Percentiles rank a stretch among this genome's conserved stretches.
phyloP scores from a whole-genome alignment of 257 asterid genomes.

The Linaria vulgaris region DNA sequence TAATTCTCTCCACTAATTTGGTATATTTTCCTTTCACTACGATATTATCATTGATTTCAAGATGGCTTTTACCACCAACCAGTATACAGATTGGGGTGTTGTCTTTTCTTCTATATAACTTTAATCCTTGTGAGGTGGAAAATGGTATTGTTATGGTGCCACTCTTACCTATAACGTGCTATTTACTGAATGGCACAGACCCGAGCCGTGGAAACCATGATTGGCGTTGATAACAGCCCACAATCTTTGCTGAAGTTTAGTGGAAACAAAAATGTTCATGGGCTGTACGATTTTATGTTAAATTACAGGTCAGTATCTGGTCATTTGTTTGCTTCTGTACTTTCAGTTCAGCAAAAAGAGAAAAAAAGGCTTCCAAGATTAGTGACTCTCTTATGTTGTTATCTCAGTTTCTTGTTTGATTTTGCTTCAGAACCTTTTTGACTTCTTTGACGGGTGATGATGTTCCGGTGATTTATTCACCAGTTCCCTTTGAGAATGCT shows the following conservation, averaged over 20 bases:
- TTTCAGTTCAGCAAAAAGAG: conserved; percentile 9
- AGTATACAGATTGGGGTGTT: too few species aligned
- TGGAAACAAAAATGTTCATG: conserved; percentile 73
- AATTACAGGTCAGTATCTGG: conserved; percentile 64
- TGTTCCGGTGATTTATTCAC: conserved; percentile 86
- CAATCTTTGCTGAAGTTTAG: conserved; percentile 71
- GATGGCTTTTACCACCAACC: too few species aligned
- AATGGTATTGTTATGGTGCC: conserved; percentile 18
- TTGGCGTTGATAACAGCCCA: conserved; percentile 74
- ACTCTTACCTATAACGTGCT: conserved; percentile 20
- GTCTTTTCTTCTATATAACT: too few species aligned
- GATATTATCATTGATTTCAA: background rate
- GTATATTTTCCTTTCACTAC: too few species aligned
- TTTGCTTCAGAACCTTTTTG: conserved; percentile 53
- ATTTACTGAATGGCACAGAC: conserved; percentile 49
- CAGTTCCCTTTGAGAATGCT: conserved; percentile 79
- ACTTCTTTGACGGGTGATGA: conserved; percentile 72
- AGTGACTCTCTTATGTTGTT: background rate
- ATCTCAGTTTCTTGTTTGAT: conserved; percentile 25
- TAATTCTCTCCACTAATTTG: too few species aligned
- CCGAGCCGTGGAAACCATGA: conserved; percentile 45
- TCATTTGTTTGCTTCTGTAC: conserved; percentile 10
- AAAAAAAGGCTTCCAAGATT: background rate
- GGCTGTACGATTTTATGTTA: conserved; percentile 70
- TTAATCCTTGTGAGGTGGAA: too few species aligned